phyloP scores from a whole-genome alignment of 768 basidiomycete genomes.

The Suillus variegatus region DNA sequence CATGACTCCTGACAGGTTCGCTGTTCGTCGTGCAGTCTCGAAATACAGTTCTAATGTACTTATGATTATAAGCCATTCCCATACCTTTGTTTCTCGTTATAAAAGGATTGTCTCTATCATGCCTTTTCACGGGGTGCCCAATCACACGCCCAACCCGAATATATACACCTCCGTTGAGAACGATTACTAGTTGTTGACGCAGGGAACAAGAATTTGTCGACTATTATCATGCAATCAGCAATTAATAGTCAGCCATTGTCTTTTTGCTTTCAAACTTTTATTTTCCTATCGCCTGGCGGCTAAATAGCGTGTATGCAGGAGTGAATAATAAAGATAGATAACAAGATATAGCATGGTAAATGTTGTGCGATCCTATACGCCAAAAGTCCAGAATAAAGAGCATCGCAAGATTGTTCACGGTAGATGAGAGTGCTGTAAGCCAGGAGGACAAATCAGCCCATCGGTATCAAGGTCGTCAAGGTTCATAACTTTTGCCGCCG shows the following conservation, averaged over 20 bases:
- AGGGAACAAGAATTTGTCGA: neutral
- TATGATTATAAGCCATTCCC: neutral
- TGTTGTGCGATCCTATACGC: neutral
- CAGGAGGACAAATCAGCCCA: neutral
- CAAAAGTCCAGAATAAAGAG: conserved; percentile 2
- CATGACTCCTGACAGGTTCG: neutral
- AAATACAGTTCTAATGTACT: neutral
- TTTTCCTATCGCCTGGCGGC: neutral
- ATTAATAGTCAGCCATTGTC: neutral
- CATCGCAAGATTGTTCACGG: neutral
- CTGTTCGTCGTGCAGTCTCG: neutral
- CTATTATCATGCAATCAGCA: neutral
- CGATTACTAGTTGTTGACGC: neutral
- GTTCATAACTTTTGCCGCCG: conserved; percentile 27
- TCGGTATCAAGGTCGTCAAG: neutral
- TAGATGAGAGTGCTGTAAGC: neutral
- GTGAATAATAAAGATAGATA: conserved; percentile 8
- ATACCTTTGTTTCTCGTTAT: neutral
- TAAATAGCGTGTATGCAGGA: neutral
- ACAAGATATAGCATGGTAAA: neutral
- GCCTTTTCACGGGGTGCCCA: neutral
- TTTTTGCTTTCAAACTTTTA: neutral
- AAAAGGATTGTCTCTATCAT: neutral
- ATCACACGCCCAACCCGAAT: neutral
- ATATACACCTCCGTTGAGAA: neutral